Percentiles rank a stretch among this genome's conserved stretches.
Evolutionary conservation across 2,329 filamentous ascomycete species (phyloP).

Genomic region (Botryotinia globosa): DNA sequence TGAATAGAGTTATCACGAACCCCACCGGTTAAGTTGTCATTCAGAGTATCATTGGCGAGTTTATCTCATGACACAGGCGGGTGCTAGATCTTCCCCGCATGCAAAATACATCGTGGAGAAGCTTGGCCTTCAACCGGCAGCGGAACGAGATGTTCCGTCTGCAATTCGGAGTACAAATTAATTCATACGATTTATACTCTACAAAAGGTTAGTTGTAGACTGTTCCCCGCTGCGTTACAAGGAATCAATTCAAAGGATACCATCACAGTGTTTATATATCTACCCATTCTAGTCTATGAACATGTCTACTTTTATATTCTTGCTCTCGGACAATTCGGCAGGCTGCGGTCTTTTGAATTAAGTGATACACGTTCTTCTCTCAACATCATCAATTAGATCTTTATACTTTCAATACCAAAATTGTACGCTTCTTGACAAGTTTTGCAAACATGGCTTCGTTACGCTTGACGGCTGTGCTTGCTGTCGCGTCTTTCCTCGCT

Average conservation of each 20-base stretch:
- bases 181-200: not conserved
- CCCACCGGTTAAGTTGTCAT: conserved; percentile 5
- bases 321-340: not conserved
- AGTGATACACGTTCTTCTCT: too few relatives aligned
- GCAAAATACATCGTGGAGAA: conserved; percentile 4
- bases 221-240: not conserved
- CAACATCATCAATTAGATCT: too few relatives aligned
- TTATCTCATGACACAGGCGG: not conserved
- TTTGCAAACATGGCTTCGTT: not conserved
- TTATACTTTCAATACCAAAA: not conserved
- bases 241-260: not conserved
- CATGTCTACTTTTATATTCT: too few relatives aligned
- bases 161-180: conserved; percentile 25
- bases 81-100: conserved; percentile 18
- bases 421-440: not conserved
- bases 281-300: not conserved
- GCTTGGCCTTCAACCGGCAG: conserved; percentile 2
- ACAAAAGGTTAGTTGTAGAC: not conserved
- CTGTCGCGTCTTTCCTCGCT: not conserved
- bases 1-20: not conserved
- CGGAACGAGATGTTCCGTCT: conserved; percentile 31
- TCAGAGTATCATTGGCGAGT: conserved; percentile 9
- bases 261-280: not conserved
- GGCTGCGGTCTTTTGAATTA: not conserved
- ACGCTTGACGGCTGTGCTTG: not conserved